Conservation (phyloP, 2,329 filamentous ascomycete genomes). For the Penicillium occitanis region DNA sequence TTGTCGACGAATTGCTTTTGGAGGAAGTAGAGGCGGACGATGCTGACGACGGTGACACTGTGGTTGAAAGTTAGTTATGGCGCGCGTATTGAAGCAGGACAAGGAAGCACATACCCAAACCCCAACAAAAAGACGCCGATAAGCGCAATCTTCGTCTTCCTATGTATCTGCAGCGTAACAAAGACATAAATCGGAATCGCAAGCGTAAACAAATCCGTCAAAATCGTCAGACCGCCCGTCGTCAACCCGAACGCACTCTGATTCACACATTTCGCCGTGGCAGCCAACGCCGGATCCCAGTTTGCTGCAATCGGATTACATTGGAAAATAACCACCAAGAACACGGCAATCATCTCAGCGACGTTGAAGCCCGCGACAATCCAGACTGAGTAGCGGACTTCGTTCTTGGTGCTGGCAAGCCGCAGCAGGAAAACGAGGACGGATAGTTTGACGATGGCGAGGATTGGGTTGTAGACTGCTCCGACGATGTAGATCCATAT, state of each 20-base stretch:
- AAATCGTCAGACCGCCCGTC: not conserved
- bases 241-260: constrained; percentile 4
- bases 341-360: constrained; percentile 5
- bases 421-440: not conserved
- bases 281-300: not conserved
- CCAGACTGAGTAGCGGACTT: constrained; percentile 3
- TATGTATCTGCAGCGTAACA: not conserved
- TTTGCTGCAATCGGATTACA: not conserved
- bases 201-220: constrained; percentile 8
- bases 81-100: too few species aligned
- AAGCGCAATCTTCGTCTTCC: constrained; percentile 5
- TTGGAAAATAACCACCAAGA: not conserved
- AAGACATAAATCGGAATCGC: constrained; percentile 6
- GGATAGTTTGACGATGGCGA: constrained; percentile 2
- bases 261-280: not conserved
- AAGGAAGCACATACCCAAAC: not conserved
- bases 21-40: constrained; percentile 10
- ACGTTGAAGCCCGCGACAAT: not conserved
- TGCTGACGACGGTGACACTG: constrained; percentile 10
- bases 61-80: not conserved
- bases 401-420: not conserved
- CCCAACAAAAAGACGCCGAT: not conserved
- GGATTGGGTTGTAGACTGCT: not conserved
- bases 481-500: not conserved
- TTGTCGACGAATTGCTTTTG: not conserved